These are phyloP conservation scores for Fusarium verticillioides DNA, from an alignment of 2,329 filamentous ascomycete species.

Conservation along the genomic window DNA sequence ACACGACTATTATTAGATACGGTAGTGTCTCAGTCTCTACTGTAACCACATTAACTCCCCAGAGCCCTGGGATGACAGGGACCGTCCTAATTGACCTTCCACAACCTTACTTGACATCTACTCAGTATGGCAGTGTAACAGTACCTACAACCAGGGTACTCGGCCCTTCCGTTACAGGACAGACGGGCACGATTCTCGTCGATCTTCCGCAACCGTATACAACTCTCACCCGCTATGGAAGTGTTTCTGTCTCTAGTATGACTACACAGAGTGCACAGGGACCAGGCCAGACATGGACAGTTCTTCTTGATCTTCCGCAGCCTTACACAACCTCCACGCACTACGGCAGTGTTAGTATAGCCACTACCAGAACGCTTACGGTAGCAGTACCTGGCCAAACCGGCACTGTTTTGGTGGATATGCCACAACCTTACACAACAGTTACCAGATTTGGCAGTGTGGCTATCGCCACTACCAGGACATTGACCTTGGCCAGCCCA, in stretches of 20 bases:
- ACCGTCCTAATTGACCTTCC: conserved; percentile 6
- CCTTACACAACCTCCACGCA: neutral
- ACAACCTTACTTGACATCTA: neutral
- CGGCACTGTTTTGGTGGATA: no score
- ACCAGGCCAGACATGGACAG: neutral
- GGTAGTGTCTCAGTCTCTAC: neutral
- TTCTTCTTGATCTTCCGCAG: conserved; percentile 1
- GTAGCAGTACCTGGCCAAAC: neutral
- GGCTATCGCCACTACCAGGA: no score
- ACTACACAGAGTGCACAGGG: neutral
- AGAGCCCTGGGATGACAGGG: neutral
- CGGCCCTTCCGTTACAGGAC: neutral
- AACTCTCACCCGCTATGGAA: neutral
- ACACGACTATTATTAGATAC: neutral
- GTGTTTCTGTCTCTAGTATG: neutral
- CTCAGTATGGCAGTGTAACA: neutral
- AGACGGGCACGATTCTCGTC: conserved; percentile 4
- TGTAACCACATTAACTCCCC: neutral
- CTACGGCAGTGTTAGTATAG: neutral
- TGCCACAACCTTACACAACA: no score
- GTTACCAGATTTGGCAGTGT: no score
- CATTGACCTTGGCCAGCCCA: no score
- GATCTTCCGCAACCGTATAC: neutral
- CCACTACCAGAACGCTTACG: neutral
- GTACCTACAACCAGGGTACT: neutral